These are phyloP conservation scores for Teratosphaeria destructans DNA, from an alignment of 2,329 filamentous ascomycete genomes.

Conservation along the genomic window DNA sequence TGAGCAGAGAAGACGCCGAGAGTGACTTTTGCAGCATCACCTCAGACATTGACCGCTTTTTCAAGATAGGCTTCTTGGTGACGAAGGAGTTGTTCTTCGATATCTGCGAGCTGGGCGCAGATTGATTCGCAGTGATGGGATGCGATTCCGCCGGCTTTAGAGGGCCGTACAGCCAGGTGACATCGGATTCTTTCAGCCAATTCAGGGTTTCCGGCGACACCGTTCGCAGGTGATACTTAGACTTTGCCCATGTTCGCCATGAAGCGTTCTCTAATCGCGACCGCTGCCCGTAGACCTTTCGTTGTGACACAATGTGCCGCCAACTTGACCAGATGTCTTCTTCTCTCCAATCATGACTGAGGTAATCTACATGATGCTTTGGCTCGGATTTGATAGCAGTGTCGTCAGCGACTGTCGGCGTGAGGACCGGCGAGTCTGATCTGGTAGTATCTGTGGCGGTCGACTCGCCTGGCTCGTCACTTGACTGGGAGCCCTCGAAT, in stretches of 20 bases:
- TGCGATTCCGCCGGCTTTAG: conserved; percentile 61
- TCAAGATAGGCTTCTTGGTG: conserved; percentile 83
- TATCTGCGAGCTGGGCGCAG: conserved; percentile 43
- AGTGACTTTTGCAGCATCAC: conserved; percentile 84
- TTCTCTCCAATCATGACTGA: conserved; percentile 86
- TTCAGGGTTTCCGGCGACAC: conserved; percentile 86
- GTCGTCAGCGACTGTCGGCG: conserved; percentile 65
- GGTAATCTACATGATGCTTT: conserved; percentile 85
- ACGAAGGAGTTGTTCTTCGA: conserved; percentile 58
- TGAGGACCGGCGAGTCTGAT: conserved; percentile 47
- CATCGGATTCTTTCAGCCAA: conserved; percentile 95
- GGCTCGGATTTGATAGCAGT: conserved; percentile 63
- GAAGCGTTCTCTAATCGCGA: conserved; percentile 87
- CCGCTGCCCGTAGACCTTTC: conserved; percentile 68
- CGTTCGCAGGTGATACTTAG: conserved; percentile 76
- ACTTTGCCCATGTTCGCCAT: conserved; percentile 94
- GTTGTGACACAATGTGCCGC: conserved; percentile 79
- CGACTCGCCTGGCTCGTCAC: conserved; percentile 8
- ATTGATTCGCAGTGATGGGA: conserved; percentile 34
- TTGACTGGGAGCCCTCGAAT: conserved; percentile 3
- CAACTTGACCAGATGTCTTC: conserved; percentile 97
- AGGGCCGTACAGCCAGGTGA: conserved; percentile 94
- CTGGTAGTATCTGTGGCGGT: conserved; percentile 45
- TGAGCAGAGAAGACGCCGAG: conserved; percentile 77
- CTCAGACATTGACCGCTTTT: conserved; percentile 94